Percentiles rank a stretch among this genome's conserved stretches.
phyloP scores from a whole-genome alignment of 1,284 basidiomycete species.

The Xerocomus amazonicus region DNA sequence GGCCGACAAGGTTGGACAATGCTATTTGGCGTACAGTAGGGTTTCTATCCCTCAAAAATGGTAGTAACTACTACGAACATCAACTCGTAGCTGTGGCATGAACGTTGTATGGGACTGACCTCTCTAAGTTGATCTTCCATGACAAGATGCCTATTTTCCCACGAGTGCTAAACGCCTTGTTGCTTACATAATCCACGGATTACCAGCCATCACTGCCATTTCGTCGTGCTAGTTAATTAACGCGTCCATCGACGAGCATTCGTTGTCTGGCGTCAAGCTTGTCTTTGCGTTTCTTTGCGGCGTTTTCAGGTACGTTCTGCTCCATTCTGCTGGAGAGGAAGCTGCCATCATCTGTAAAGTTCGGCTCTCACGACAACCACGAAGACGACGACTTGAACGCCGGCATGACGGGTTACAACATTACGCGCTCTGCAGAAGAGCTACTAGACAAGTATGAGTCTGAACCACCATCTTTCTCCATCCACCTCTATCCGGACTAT shows the following conservation, averaged over 20 bases:
- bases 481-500: conserved; percentile 70
- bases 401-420: conserved; percentile 66
- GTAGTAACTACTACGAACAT: conserved; percentile 58
- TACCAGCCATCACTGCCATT: not conserved
- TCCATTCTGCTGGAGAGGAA: not conserved
- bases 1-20: conserved; percentile 76
- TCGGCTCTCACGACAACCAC: not conserved
- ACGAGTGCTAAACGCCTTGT: conserved; percentile 14
- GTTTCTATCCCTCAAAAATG: conserved; percentile 84
- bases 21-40: conserved; percentile 87
- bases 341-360: not conserved
- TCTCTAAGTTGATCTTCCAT: conserved; percentile 63
- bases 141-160: conserved; percentile 19
- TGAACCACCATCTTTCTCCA: conserved; percentile 65
- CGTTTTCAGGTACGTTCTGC: not conserved
- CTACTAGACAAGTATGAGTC: conserved; percentile 55
- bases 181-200: conserved; percentile 19
- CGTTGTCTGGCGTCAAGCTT: conserved; percentile 2
- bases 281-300: not conserved
- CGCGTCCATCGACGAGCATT: conserved; percentile 17
- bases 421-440: conserved; percentile 55
- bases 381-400: conserved; percentile 18
- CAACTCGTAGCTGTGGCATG: conserved; percentile 13
- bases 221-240: conserved; percentile 15
- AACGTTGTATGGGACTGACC: conserved; percentile 35